A percentile compares a stretch with the other conserved stretches of the same genome.
Conservation (phyloP, 176 grass and related monocot species). For the Oryza longistaminata region DNA sequence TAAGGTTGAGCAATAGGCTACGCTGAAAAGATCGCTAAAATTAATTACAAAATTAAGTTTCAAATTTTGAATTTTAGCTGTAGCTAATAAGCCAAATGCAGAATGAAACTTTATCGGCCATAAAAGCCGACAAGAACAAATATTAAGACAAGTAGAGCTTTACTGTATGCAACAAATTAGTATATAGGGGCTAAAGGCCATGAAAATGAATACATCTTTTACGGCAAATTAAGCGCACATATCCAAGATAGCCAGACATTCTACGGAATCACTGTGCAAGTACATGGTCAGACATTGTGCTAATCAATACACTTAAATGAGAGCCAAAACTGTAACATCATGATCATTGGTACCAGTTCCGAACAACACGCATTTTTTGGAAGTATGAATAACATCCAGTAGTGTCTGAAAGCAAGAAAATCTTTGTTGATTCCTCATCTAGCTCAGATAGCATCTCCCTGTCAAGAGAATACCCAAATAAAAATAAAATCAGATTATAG, state of each 20-base stretch:
- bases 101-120: neutral
- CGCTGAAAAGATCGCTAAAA: too few relatives aligned
- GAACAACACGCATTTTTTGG: too few relatives aligned
- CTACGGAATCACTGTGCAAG: conserved; percentile 10
- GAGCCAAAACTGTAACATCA: conserved; percentile 5
- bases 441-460: conserved; percentile 50
- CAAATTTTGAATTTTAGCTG: too few relatives aligned
- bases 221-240: neutral
- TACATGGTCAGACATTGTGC: conserved; percentile 14
- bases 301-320: conserved; percentile 5
- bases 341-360: conserved; percentile 7
- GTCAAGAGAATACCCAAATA: neutral
- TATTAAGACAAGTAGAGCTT: neutral
- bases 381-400: neutral
- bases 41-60: too few relatives aligned
- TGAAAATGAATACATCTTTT: neutral
- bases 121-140: neutral
- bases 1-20: too few relatives aligned
- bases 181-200: neutral
- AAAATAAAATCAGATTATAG: neutral
- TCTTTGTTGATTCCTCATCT: neutral
- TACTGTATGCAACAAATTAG: neutral
- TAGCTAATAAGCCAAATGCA: too few relatives aligned
- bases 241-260: neutral
- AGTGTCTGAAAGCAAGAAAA: neutral